These are phyloP conservation scores for Fusarium sp. DNA, from an alignment of 2,329 filamentous ascomycete species.

Conservation along the genomic window DNA sequence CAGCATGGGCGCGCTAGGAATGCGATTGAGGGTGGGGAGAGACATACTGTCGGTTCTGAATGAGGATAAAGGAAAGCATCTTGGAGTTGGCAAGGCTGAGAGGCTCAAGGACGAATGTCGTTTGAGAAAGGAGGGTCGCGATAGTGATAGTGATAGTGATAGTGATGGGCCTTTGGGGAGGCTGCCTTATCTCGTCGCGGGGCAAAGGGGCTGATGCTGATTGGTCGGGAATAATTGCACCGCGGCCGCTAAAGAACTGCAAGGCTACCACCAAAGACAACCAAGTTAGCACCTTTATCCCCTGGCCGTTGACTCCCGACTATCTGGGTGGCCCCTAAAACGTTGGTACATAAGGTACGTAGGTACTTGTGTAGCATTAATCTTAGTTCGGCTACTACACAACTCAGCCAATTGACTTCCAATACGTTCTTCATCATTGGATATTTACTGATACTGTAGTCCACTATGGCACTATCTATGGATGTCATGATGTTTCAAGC, in stretches of 20 bases:
- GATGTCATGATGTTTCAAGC: background rate
- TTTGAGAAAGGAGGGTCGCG: constrained; percentile 18
- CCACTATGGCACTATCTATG: background rate
- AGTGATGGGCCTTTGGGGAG: constrained; percentile 34
- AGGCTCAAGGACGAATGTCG: constrained; percentile 8
- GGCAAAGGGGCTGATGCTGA: constrained; percentile 22
- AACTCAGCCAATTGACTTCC: no score
- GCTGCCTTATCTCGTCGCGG: constrained; percentile 23
- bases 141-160: constrained; percentile 15
- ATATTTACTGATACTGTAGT: background rate
- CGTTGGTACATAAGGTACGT: background rate
- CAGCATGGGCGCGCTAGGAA: background rate
- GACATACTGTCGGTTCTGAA: constrained; percentile 86
- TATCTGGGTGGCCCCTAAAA: background rate
- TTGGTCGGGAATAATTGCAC: constrained; percentile 6
- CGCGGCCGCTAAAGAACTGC: constrained; percentile 20
- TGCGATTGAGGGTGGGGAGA: background rate
- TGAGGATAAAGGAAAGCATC: constrained; percentile 87
- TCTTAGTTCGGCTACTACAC: no score
- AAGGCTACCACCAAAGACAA: constrained; percentile 27
- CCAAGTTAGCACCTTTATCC: constrained; percentile 15
- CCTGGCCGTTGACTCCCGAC: constrained; percentile 2
- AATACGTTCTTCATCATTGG: background rate
- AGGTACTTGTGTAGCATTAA: no score
- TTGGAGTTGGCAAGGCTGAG: constrained; percentile 11